A percentile compares a stretch with the other conserved stretches of the same genome.
phyloP scores from a whole-genome alignment of 164 flowering plant species.

The Cinnamomum micranthum region DNA sequence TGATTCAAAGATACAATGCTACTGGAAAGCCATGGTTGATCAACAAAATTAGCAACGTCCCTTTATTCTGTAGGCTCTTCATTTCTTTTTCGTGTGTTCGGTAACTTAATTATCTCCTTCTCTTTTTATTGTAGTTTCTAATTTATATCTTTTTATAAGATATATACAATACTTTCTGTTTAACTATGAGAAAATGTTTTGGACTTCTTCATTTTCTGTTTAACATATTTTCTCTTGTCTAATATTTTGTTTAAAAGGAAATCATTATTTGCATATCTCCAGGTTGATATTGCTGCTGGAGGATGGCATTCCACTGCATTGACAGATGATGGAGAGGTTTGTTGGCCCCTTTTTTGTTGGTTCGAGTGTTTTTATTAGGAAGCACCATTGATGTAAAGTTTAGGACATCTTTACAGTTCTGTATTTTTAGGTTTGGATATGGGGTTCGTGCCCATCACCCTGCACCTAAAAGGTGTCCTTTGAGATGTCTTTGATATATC shows the following conservation, averaged over 20 bases:
- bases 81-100: background rate
- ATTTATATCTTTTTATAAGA: background rate
- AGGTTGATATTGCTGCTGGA: constrained; percentile 99
- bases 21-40: background rate
- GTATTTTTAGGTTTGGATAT: too few relatives aligned
- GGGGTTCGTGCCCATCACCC: too few relatives aligned
- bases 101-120: background rate
- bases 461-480: too few relatives aligned
- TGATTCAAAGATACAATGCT: background rate
- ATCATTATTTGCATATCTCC: background rate
- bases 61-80: background rate
- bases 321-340: constrained; percentile 90
- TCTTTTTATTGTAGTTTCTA: background rate
- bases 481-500: too few relatives aligned
- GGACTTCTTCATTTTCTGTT: too few relatives aligned
- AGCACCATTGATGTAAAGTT: background rate
- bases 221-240: background rate
- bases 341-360: background rate
- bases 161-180: background rate
- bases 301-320: constrained; percentile 99
- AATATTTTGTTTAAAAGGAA: background rate
- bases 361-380: background rate
- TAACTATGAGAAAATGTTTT: background rate
- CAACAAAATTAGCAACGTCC: background rate
- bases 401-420: too few relatives aligned